Evolutionary conservation across 1,284 basidiomycete species (phyloP), one percentile per base, ranked within the genome.

Genomic region (Afroboletus lepidellus): DNA sequence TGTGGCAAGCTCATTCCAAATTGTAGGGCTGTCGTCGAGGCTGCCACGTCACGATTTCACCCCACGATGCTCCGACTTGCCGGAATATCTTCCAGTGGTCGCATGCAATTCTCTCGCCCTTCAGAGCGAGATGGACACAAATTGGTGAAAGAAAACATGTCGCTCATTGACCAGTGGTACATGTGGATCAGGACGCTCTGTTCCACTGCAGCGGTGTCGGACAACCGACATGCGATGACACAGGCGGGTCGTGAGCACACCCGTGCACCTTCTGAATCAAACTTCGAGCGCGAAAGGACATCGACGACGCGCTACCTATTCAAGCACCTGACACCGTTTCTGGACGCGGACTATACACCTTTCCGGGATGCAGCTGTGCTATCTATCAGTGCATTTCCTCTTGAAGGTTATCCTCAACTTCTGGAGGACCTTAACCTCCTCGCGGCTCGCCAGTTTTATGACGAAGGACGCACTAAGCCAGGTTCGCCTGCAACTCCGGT

Each of bases 281-380:
- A 76, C 55, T 83, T 87, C 48, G 87, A 90, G 60, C 78, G 85
- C 16, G 90, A 93, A 61, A 78, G 87, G 38, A 77, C 91, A 62
- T 81, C 83, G 25, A 90, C 90, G 0, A 88, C 90, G 2, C 82
- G 91, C 16, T 89, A 86, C 25, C 72, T 97, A 16, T 94, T 98
- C 69, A 81, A 88, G 55, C 91, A 92, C 62, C 77, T 97, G 45
- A 88, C 91, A 3, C 90, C 90, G 6, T 91, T 94, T 65, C 77
- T 98, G 48, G 89, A 92, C 50, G 92, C 90, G 16, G 94, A 96
- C 60, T 87, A 91, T 63, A 81, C 82, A 8, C 74, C 81, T 1
- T 95, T 95, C 69, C 82, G 92, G 48, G 91, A 95, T 63, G 85
- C 88, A 0, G 92, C 92, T 16, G 91, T 95, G 5, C 76, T 90